Conservation (phyloP, 2,329 filamentous ascomycete species). For the Colletotrichum aenigma region DNA sequence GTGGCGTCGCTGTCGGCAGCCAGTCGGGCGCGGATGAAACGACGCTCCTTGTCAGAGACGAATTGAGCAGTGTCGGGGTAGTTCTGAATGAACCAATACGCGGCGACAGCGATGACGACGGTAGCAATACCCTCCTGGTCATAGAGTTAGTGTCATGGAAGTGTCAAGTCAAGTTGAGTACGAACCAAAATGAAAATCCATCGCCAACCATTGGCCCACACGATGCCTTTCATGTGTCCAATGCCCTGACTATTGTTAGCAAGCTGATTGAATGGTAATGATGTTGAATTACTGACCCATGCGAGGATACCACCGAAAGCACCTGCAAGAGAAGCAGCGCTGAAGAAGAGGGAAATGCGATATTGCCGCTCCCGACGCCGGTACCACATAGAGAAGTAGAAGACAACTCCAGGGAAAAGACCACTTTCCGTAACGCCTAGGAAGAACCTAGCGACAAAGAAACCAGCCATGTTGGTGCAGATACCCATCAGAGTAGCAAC, state of each 20-base stretch:
- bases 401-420: constrained; percentile 55
- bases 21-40: constrained; percentile 65
- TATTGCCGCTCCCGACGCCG: constrained; percentile 58
- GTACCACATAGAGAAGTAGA: constrained; percentile 60
- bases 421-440: constrained; percentile 59
- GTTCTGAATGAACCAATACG: constrained; percentile 69
- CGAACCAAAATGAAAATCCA: constrained; percentile 65
- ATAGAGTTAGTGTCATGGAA: constrained; percentile 37
- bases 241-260: constrained; percentile 45
- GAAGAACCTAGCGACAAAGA: constrained; percentile 59
- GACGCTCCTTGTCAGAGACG: constrained; percentile 56
- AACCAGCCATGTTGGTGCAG: constrained; percentile 53
- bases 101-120: constrained; percentile 50
- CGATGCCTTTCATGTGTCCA: constrained; percentile 55
- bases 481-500: constrained; percentile 58
- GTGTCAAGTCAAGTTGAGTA: too few species aligned
- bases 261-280: rapidly evolving
- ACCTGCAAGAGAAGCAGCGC: constrained; percentile 57
- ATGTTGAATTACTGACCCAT: constrained; percentile 41
- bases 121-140: constrained; percentile 59
- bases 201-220: constrained; percentile 57
- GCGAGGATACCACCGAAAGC: constrained; percentile 62
- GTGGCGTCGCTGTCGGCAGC: constrained; percentile 73
- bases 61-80: constrained; percentile 66
- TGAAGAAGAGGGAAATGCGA: constrained; percentile 61